These are phyloP conservation scores for Tylopilus sp. DNA, from an alignment of 768 basidiomycete genomes.

Conservation along the genomic window DNA sequence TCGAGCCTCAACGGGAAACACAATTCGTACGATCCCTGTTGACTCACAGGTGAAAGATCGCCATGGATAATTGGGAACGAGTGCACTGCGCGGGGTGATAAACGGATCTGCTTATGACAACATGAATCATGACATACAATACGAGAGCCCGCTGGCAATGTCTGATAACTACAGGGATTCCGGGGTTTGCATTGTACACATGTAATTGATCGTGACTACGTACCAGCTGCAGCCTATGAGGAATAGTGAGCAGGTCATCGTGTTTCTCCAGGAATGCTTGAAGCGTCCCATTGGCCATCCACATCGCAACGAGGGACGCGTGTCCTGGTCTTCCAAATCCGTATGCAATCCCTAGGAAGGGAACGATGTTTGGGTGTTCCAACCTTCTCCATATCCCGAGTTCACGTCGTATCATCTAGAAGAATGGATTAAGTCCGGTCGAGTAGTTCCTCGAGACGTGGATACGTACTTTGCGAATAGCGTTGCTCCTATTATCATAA, in stretches of 20 bases:
- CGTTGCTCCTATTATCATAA: neutral
- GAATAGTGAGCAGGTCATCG: neutral
- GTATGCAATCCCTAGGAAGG: conserved; percentile 10
- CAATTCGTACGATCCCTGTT: neutral
- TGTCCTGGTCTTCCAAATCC: conserved; percentile 22
- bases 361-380: neutral
- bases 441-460: neutral
- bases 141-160: no score
- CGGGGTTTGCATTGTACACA: no score
- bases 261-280: neutral
- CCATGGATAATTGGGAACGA: conserved; percentile 13
- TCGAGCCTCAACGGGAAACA: neutral
- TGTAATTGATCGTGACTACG: neutral
- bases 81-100: conserved; percentile 6
- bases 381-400: neutral
- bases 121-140: no score
- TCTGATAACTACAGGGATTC: no score
- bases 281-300: conserved; percentile 4
- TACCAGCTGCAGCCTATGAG: conserved; percentile 7
- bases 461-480: neutral
- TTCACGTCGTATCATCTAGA: neutral
- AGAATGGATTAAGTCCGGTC: neutral
- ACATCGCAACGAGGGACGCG: neutral
- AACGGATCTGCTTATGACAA: neutral
- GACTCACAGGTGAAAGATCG: conserved; percentile 7